Conservation (phyloP, 2,329 filamentous ascomycete species). For the Colletotrichum aenigma region DNA sequence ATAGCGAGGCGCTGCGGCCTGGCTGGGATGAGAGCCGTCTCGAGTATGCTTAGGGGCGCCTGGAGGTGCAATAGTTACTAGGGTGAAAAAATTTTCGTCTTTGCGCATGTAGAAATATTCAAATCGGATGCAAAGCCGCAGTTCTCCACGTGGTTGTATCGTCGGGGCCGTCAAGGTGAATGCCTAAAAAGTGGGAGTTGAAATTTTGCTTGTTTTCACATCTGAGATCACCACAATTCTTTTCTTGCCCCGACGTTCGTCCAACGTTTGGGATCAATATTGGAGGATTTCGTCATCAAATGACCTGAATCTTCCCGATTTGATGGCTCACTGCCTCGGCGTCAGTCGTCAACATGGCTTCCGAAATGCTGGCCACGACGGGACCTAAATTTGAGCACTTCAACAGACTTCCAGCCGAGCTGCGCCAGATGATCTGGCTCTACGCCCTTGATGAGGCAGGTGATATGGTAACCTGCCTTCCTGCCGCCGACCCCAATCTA, state of each 20-base stretch:
- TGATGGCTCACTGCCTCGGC: not conserved
- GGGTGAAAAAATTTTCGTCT: not conserved
- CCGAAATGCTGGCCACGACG: not conserved
- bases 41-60: constrained; percentile 31
- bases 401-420: not conserved
- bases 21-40: constrained; percentile 48
- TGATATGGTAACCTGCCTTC: not conserved
- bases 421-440: not conserved
- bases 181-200: not conserved
- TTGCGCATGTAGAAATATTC: not conserved
- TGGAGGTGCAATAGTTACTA: no score
- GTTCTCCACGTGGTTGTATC: not conserved
- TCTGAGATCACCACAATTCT: not conserved
- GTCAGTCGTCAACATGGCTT: not conserved
- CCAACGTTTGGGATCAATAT: not conserved
- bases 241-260: not conserved
- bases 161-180: not conserved
- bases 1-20: constrained; percentile 52
- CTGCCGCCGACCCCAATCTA: not conserved
- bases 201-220: not conserved
- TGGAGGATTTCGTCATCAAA: not conserved
- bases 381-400: not conserved
- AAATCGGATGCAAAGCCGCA: not conserved
- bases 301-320: not conserved
- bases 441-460: not conserved